A percentile compares a stretch with the other conserved stretches of the same genome.
Evolutionary conservation across 371 early-diverging fungal genomes (phyloP).

Genomic region (Phascolomyces articulosus): DNA sequence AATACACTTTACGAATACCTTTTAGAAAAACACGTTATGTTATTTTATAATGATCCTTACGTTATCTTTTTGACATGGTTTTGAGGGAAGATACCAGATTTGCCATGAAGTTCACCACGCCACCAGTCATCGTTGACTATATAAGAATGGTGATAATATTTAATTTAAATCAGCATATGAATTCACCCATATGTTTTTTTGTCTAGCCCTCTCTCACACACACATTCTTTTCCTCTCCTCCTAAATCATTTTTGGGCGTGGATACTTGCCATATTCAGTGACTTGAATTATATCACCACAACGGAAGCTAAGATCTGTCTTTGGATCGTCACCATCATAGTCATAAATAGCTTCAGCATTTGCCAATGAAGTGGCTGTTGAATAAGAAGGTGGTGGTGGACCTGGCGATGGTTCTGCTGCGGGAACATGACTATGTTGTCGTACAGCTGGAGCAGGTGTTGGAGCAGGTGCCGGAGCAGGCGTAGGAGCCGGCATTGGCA

Average conservation of each 20-base stretch:
- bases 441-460: constrained; percentile 1
- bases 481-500: not conserved
- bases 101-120: constrained; percentile 45
- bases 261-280: constrained; percentile 50
- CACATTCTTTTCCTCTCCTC: not conserved
- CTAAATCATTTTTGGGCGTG: not conserved
- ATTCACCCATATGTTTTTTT: too few relatives aligned
- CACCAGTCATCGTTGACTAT: constrained; percentile 58
- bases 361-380: constrained; percentile 22
- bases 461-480: constrained; percentile 17
- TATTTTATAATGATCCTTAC: constrained; percentile 24
- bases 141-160: too few relatives aligned
- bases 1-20: not conserved
- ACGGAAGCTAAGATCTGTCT: constrained; percentile 49
- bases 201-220: not conserved
- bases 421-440: constrained; percentile 11
- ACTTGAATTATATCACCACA: constrained; percentile 54
- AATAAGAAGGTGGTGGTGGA: constrained; percentile 17
- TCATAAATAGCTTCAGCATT: constrained; percentile 49
- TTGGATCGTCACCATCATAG: constrained; percentile 49
- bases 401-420: constrained; percentile 8
- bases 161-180: too few relatives aligned
- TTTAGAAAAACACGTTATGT: not conserved
- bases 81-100: constrained; percentile 53
- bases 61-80: constrained; percentile 49